These are phyloP conservation scores for Oidium heveae DNA, from an alignment of 2,329 filamentous ascomycete genomes.

Conservation along the genomic window DNA sequence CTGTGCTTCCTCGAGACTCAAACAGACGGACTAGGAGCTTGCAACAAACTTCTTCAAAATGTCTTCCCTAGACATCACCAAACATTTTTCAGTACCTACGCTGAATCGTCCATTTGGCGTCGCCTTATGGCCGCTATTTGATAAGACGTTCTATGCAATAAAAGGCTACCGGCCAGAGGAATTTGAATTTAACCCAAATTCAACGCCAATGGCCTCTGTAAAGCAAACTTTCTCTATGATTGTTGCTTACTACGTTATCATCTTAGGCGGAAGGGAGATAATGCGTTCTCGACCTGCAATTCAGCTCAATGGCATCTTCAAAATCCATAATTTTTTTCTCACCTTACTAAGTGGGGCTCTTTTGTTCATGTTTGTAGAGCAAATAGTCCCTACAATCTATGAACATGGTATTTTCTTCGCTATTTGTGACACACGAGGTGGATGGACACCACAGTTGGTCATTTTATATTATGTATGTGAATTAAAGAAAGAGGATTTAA, in stretches of 20 bases:
- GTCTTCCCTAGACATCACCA: not conserved
- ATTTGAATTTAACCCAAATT: slow-evolving; percentile 6
- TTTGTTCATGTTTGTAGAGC: slow-evolving; percentile 9
- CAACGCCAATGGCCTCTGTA: slow-evolving; percentile 10
- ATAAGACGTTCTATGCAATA: slow-evolving; percentile 5
- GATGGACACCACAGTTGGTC: slow-evolving; percentile 84
- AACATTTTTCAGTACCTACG: not conserved
- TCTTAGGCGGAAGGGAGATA: slow-evolving; percentile 10
- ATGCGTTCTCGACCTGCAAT: slow-evolving; percentile 8
- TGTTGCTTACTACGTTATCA: slow-evolving; percentile 8
- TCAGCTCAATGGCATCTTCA: slow-evolving; percentile 10
- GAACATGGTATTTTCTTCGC: slow-evolving; percentile 62
- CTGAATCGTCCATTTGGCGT: slow-evolving; percentile 1
- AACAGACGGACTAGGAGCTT: not conserved
- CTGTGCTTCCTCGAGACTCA: not conserved
- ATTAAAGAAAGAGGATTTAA: not conserved
- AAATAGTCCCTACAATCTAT: slow-evolving; percentile 9
- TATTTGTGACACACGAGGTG: slow-evolving; percentile 53
- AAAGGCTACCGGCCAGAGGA: slow-evolving; percentile 7
- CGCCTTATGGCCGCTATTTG: slow-evolving; percentile 5
- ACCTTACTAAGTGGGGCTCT: slow-evolving; percentile 8
- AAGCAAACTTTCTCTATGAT: slow-evolving; percentile 6
- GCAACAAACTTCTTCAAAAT: not conserved
- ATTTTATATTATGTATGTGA: slow-evolving; percentile 64
- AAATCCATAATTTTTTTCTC: slow-evolving; percentile 10